Evolutionary conservation across 345 rosid genomes (phyloP).

Genomic region (Raphanus raphanistrum): DNA sequence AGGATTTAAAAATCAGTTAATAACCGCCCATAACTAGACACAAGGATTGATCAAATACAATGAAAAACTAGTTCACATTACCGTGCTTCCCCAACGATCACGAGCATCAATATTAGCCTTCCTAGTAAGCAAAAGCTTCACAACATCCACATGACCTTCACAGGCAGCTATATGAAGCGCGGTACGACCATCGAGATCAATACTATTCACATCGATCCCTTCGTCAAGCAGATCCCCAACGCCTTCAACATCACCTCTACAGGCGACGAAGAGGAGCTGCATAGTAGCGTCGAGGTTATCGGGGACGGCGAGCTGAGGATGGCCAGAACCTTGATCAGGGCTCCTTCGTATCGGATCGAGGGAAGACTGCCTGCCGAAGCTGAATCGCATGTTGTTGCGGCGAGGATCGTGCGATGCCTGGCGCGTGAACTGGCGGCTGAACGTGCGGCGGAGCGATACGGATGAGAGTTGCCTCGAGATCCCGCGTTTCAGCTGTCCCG

Average conservation of each 20-base stretch:
- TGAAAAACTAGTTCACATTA: constrained; percentile 16
- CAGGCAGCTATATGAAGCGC: constrained; percentile 95
- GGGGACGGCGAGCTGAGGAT: constrained; percentile 66
- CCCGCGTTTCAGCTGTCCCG: constrained; percentile 62
- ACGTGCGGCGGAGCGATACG: constrained; percentile 56
- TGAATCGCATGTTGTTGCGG: constrained; percentile 65
- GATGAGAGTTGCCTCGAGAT: constrained; percentile 84
- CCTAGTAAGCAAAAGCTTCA: constrained; percentile 57
- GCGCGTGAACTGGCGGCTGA: constrained; percentile 62
- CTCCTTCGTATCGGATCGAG: constrained; percentile 79
- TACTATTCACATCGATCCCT: constrained; percentile 83
- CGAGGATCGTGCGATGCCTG: constrained; percentile 77
- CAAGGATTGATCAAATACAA: background rate
- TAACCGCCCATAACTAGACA: background rate
- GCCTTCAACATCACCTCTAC: constrained; percentile 72
- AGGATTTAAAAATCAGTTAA: background rate
- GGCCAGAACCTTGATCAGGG: constrained; percentile 25
- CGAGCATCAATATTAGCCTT: constrained; percentile 90
- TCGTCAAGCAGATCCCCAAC: constrained; percentile 77
- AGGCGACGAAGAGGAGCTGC: constrained; percentile 86
- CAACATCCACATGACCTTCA: constrained; percentile 91
- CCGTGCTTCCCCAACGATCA: constrained; percentile 99
- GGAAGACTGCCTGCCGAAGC: constrained; percentile 85
- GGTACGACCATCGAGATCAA: constrained; percentile 65
- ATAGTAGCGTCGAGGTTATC: constrained; percentile 90